Evolutionary conservation across 768 basidiomycete species (phyloP).

Genomic region (Psilocybe subaeruginosa): DNA sequence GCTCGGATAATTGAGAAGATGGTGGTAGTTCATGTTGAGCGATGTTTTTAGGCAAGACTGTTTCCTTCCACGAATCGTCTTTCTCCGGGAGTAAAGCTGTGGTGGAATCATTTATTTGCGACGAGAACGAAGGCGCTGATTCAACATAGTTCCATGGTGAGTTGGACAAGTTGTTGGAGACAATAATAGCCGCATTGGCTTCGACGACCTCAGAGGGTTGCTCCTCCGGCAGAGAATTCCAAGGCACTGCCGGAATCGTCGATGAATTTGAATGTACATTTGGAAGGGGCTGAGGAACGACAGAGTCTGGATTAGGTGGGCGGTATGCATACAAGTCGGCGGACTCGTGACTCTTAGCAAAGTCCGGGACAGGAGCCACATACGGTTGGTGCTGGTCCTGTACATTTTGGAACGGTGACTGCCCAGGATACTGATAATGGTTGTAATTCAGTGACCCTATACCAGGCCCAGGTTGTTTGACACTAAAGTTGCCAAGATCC

Average conservation of each 20-base stretch:
- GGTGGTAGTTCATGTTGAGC: neutral
- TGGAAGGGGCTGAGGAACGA: conserved; percentile 8
- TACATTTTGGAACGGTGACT: conserved; percentile 15
- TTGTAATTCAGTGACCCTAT: conserved; percentile 11
- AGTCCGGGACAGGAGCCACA: conserved; percentile 13
- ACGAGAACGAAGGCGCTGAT: neutral
- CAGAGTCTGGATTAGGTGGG: conserved; percentile 11
- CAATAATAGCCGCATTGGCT: neutral
- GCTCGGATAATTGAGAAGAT: neutral
- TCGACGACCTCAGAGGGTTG: conserved; percentile 1
- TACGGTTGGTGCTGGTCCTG: conserved; percentile 19
- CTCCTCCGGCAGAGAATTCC: conserved; percentile 12
- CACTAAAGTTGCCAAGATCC: conserved; percentile 5
- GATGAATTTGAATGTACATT: conserved; percentile 2
- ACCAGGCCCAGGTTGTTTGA: conserved; percentile 5
- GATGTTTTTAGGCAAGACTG: neutral
- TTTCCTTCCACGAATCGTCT: neutral
- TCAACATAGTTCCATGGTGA: conserved; percentile 12
- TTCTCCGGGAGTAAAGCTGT: neutral
- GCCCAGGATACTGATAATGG: conserved; percentile 16
- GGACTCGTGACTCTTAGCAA: conserved; percentile 8
- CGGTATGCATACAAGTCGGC: conserved; percentile 12
- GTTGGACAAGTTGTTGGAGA: neutral
- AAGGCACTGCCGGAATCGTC: conserved; percentile 12
- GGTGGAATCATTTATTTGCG: neutral